Base-by-base conservation (phyloP, 2,329 filamentous ascomycete genomes). In the Coniochaeta sp. region DNA sequence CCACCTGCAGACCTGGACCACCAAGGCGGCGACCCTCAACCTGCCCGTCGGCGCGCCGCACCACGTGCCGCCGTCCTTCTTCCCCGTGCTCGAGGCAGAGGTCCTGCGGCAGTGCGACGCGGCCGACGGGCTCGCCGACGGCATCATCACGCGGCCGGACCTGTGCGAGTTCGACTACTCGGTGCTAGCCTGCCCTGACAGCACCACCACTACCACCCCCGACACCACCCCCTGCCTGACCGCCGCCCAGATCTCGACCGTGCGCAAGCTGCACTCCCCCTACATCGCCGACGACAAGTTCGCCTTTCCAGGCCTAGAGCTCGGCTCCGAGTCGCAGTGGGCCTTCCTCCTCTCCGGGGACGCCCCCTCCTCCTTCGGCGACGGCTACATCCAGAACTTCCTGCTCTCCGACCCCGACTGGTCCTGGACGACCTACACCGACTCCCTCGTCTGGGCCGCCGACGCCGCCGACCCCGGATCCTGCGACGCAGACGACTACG, bases 61-160 rank as follows among this genome's bases (percentile, higher is more conserved):
- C 58, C 77, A 81, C 34, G 76, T 83, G 42, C 68, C 72, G 0
- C 62, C 72, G 19, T 56, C 66, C 8, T 62, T 78, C n/a, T 83
- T 82, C 71, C 62, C 72, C 0, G 63, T 74, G 0, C 75, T 86
- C 9, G 74, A 67, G 3, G 70, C 69, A 0, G 77, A 80, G 57
- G 73, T 83, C 2, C 60, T 78, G 3, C 68, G 66, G n/a, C 80
- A 84, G 65, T 84, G 81, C 63, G 81, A 84, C 62, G 66, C 58
- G 1, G 68, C 77, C 26, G 81, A 84, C 61, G 80, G 81, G 1
- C 69, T 81, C 0, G 63, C 69, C 1, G 81, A 84, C 61, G 75
- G 73, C 17, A 81, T 84, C 60, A 72, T 84, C 47, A 78, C 77
- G 58, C 71, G 76, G 26, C 78, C 81, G 0, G 67, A 71, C 7